Evolutionary conservation across 768 basidiomycete species (phyloP), one percentile per base, ranked within the genome.

Genomic region (Boletus tomentosulus): DNA sequence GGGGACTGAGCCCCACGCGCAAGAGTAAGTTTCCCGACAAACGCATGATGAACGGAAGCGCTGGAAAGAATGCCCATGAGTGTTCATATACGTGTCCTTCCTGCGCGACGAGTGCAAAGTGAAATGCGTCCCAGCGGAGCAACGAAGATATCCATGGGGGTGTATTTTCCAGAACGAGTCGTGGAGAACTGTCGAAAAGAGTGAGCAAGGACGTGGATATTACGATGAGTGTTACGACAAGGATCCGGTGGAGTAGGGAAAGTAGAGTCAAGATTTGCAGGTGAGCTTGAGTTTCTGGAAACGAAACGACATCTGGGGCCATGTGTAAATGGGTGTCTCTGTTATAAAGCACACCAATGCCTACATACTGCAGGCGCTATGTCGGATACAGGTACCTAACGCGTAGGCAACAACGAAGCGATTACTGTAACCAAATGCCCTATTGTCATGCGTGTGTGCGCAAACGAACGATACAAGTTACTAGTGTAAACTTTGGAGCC

Each of bases 51-150:
- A 73, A 62, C 3, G 89, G 80, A 25, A 81, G 69, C 5, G 81
- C 90, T 2, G 91, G 88, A 57, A 92, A 79, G 69, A 92, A 98
- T 0, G 96, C 96, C 80, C 89, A 89, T 58, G 90, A 77, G 61
- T 96, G 80, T 65, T 98, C 96, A 65, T 82, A 84, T 1, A 57
- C 56, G 59, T 86, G 79, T 9, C 81, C 78, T 11, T 78, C 55
- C 27, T 74, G 62, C 0, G 92, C 89, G 50, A 92, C 81, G 61
- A 80, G 77, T 6, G 74, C 60, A 67, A 93, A 98, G 70, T 97
- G 87, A 59, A 98, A 79, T 3, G 77, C 76, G 65, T 98, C 96
- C 97, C 96, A 99, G 60, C 93, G 82, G 10, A 93, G 73, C 3
- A 84, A 65, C 6, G 70, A 60, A 19, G 68, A 66, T 1, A 57